These are phyloP conservation scores for Xylaria palmicola DNA, from an alignment of 495 filamentous ascomycete genomes.

Conservation along the genomic window DNA sequence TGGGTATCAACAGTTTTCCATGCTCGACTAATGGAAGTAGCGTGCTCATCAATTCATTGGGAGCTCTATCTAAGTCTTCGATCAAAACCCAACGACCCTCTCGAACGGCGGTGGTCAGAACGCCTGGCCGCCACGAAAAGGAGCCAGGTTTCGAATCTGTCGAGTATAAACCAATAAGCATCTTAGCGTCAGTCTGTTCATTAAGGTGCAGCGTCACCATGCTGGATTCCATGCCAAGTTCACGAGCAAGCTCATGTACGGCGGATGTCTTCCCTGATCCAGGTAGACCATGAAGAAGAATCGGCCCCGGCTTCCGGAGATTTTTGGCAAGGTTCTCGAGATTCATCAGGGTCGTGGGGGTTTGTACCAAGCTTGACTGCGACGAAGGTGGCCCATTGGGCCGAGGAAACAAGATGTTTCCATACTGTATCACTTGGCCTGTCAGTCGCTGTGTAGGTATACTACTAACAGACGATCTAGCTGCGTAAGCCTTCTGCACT, in stretches of 20 bases:
- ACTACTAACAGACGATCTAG: conserved; percentile 20
- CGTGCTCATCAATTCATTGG: conserved; percentile 90
- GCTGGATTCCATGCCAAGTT: conserved; percentile 66
- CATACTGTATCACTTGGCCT: conserved; percentile 47
- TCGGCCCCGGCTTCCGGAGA: conserved; percentile 62
- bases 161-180: conserved; percentile 89
- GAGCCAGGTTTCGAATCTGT: conserved; percentile 80
- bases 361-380: conserved; percentile 63
- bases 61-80: conserved; percentile 93
- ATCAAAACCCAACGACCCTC: conserved; percentile 96
- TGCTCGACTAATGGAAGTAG: conserved; percentile 88
- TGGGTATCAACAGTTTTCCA: conserved; percentile 81
- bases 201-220: conserved; percentile 94
- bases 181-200: conserved; percentile 95
- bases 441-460: conserved; percentile 35
- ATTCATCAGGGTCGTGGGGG: conserved; percentile 68
- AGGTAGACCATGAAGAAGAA: conserved; percentile 78
- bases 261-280: conserved; percentile 89
- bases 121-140: conserved; percentile 90
- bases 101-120: conserved; percentile 86
- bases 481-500: conserved; percentile 21
- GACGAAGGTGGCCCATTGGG: conserved; percentile 50
- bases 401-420: conserved; percentile 66
- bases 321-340: conserved; percentile 63
- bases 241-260: conserved; percentile 77